phyloP scores from a whole-genome alignment of 2,329 filamentous ascomycete species.

The Aspergillus sp. region DNA sequence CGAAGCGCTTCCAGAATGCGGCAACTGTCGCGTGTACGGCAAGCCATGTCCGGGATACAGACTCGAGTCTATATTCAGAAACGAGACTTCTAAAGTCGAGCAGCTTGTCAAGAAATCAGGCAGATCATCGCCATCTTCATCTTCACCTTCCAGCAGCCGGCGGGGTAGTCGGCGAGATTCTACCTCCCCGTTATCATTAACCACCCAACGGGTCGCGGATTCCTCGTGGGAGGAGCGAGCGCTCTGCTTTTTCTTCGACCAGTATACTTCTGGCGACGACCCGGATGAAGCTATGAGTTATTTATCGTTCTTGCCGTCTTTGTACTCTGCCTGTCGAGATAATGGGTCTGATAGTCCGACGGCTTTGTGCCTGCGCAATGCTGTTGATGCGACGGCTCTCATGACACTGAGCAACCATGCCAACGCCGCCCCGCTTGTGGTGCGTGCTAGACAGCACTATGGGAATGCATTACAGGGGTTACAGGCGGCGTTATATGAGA shows the following conservation, averaged over 20 bases:
- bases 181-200: constrained; percentile 9
- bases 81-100: constrained; percentile 34
- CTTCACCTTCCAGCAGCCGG: background rate
- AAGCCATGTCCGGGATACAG: constrained; percentile 39
- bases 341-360: constrained; percentile 16
- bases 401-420: constrained; percentile 33
- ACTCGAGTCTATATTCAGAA: constrained; percentile 34
- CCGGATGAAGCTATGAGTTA: constrained; percentile 29
- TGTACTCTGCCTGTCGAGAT: constrained; percentile 33
- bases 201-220: constrained; percentile 26
- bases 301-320: constrained; percentile 35
- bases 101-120: constrained; percentile 25
- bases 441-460: constrained; percentile 32
- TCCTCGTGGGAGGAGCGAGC: constrained; percentile 38
- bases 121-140: background rate
- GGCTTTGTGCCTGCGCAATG: constrained; percentile 31
- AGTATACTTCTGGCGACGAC: constrained; percentile 33
- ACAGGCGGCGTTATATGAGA: constrained; percentile 29
- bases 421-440: constrained; percentile 24
- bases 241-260: constrained; percentile 43
- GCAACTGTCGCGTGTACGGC: constrained; percentile 38
- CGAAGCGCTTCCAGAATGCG: constrained; percentile 36
- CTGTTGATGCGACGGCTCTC: constrained; percentile 36
- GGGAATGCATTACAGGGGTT: constrained; percentile 33
- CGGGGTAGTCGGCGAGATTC: constrained; percentile 1